Evolutionary conservation across 441 rosid species (phyloP), one percentile per base, ranked within the genome.

Genomic region (Jatropha podagrica): DNA sequence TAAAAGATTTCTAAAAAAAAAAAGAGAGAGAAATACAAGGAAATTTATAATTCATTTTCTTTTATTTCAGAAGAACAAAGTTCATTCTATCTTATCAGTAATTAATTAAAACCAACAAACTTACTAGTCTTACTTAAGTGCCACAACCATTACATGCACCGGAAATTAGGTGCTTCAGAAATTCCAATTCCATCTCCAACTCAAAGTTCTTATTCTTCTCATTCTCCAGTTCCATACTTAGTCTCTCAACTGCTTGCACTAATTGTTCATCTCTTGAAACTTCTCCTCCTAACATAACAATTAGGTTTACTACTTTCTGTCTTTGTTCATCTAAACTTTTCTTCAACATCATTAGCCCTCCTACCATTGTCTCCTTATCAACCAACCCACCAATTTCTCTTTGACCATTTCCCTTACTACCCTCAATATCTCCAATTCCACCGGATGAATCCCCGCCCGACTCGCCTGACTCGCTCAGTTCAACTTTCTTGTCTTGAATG

Each of bases 291-390:
- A 89, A 75, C 62, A 86, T 23, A 3, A 79, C 80, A 12, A 91
- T 87, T 77, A 90, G 71, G 59, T 84, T 74, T 13, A 65, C 68
- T 17, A 91, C 95, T 37, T 81, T 82, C 17, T 81, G 83, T 68
- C 87, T 82, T 76, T 94, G 94, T 69, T 86, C 90, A 69, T 92
- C 94, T 81, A 94, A 91, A 73, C 96, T 94, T 73, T 41, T 81
- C 82, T 79, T 86, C 80, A 94, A 77, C 73, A 76, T 69, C 77
- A 74, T 71, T 77, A 90, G 56, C 4, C 90, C 84, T 40, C 85
- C 86, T 64, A 94, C 54, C 85, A 94, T 66, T 51, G 26, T 61
- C 9, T 88, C 86, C 69, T 54, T 78, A 15, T 89, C 86, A 18
- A 55, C 60, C n/a, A 18, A 17, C 20, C 56, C 18, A 52, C 20